Conservation (phyloP, 345 rosid species). For the Eucalyptus curtisii region DNA sequence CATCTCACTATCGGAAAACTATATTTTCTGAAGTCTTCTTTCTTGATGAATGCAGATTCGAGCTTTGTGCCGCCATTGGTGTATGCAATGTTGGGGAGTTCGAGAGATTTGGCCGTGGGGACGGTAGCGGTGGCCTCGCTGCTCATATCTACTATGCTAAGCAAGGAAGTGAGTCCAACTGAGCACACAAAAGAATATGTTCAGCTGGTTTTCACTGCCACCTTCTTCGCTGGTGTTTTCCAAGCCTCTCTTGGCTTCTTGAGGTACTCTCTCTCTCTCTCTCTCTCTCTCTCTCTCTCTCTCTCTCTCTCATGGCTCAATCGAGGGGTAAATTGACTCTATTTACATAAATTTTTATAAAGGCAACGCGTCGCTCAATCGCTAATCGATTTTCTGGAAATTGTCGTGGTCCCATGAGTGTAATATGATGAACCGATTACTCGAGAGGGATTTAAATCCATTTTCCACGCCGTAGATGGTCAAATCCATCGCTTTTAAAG, state of each 20-base stretch:
- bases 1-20: not conserved
- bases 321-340: not conserved
- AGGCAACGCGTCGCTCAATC: not conserved
- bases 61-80: slow-evolving; percentile 90
- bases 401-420: not conserved
- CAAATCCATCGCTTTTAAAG: not conserved
- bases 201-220: slow-evolving; percentile 69
- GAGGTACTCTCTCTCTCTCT: slow-evolving; percentile 27
- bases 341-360: not conserved
- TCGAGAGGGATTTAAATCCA: not conserved
- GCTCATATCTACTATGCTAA: slow-evolving; percentile 57
- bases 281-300: not conserved
- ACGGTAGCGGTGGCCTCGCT: slow-evolving; percentile 87
- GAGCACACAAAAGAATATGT: slow-evolving; percentile 57
- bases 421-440: not conserved
- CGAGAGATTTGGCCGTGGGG: slow-evolving; percentile 87
- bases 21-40: not conserved
- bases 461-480: not conserved
- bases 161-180: slow-evolving; percentile 53
- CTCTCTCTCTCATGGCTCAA: not conserved
- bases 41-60: slow-evolving; percentile 44
- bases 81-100: slow-evolving; percentile 97
- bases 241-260: slow-evolving; percentile 84
- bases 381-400: not conserved
- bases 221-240: slow-evolving; percentile 78